These are phyloP conservation scores for Nitzschia palea DNA, from an alignment of 108 stramenopile genomes.

Conservation along the genomic window DNA sequence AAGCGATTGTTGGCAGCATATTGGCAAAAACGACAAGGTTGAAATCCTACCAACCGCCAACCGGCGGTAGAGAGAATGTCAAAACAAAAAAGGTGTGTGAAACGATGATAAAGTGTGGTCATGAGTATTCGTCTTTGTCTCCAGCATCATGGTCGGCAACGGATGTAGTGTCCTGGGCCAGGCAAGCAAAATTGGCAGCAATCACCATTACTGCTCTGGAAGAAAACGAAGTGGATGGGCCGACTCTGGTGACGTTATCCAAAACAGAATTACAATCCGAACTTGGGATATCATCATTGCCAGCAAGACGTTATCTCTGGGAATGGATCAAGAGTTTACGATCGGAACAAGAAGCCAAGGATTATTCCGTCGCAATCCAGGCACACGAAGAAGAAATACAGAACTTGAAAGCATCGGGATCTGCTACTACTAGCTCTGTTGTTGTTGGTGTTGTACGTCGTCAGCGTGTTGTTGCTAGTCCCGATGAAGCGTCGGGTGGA, in stretches of 20 bases:
- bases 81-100: too few relatives aligned
- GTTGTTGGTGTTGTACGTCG: too few relatives aligned
- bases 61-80: too few relatives aligned
- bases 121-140: too few relatives aligned
- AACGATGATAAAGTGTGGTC: too few relatives aligned
- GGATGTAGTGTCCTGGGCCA: slow-evolving; percentile 49
- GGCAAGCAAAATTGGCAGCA: slow-evolving; percentile 22
- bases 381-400: slow-evolving; percentile 42
- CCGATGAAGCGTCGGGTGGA: background rate
- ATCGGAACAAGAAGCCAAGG: slow-evolving; percentile 26
- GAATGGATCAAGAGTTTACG: slow-evolving; percentile 32
- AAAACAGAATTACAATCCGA: slow-evolving; percentile 42
- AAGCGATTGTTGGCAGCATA: too few relatives aligned
- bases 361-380: slow-evolving; percentile 32
- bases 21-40: too few relatives aligned
- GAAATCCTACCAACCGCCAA: too few relatives aligned
- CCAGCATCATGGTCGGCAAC: slow-evolving; percentile 28
- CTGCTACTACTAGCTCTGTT: too few relatives aligned
- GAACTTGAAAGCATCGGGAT: too few relatives aligned
- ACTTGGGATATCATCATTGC: slow-evolving; percentile 44
- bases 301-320: slow-evolving; percentile 48
- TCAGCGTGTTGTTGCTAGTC: background rate
- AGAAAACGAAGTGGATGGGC: slow-evolving; percentile 50
- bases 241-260: slow-evolving; percentile 41
- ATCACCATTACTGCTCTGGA: slow-evolving; percentile 12